Conservation (phyloP, 164 flowering plant genomes). For the Echeveria elegans region DNA sequence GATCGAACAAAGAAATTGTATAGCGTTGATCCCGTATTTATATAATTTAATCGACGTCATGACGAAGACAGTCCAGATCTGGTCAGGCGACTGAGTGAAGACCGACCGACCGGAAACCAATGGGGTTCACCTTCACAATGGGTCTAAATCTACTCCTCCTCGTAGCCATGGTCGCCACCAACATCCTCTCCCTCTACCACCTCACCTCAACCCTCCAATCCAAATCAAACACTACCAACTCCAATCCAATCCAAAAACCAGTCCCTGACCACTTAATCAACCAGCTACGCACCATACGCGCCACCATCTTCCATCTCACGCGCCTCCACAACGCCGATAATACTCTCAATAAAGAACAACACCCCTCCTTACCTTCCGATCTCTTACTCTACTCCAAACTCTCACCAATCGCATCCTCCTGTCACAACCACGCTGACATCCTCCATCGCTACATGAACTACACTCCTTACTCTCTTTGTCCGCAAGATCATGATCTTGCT, state of each 20-base stretch:
- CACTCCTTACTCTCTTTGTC: slow-evolving; percentile 67
- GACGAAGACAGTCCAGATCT: no score
- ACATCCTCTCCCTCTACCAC: slow-evolving; percentile 62
- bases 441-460: slow-evolving; percentile 78
- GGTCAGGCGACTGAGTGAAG: no score
- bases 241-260: slow-evolving; percentile 33
- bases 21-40: no score
- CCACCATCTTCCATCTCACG: slow-evolving; percentile 81
- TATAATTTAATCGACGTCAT: no score
- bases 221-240: slow-evolving; percentile 11
- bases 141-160: slow-evolving; percentile 37
- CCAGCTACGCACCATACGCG: slow-evolving; percentile 77
- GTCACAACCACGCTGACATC: slow-evolving; percentile 64
- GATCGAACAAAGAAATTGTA: no score
- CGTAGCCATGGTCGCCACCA: slow-evolving; percentile 52
- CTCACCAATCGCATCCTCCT: slow-evolving; percentile 77
- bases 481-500: slow-evolving; percentile 41
- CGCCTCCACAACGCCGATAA: slow-evolving; percentile 35
- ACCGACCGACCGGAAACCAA: no score
- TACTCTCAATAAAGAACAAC: not conserved
- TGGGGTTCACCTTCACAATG: slow-evolving; percentile 65
- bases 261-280: slow-evolving; percentile 75
- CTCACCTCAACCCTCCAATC: slow-evolving; percentile 91
- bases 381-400: slow-evolving; percentile 64
- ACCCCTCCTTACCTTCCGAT: slow-evolving; percentile 42